Conservation (phyloP, 176 grass and related monocot species). For the Triticum dicoccoides region DNA sequence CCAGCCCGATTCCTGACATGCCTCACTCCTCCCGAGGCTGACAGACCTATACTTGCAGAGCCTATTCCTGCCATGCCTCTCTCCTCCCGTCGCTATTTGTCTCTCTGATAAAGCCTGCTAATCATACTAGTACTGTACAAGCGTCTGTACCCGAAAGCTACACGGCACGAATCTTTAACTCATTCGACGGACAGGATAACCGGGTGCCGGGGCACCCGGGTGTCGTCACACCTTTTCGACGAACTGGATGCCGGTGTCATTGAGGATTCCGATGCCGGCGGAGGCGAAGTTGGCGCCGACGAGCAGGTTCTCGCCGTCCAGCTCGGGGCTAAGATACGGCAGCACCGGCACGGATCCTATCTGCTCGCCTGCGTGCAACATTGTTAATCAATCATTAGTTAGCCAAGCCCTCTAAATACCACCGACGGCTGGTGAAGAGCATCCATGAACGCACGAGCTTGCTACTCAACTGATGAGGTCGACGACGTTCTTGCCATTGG, state of each 20-base stretch:
- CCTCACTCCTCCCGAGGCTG: too few relatives aligned
- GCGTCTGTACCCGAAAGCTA: too few relatives aligned
- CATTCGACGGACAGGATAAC: too few relatives aligned
- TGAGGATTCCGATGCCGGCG: slow-evolving; percentile 88
- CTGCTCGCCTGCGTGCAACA: slow-evolving; percentile 56
- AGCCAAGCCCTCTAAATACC: too few relatives aligned
- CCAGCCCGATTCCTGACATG: too few relatives aligned
- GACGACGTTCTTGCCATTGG: slow-evolving; percentile 78
- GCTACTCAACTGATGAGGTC: slow-evolving; percentile 82
- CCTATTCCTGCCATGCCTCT: too few relatives aligned
- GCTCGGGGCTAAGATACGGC: slow-evolving; percentile 78
- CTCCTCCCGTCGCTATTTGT: too few relatives aligned
- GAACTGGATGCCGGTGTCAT: slow-evolving; percentile 93
- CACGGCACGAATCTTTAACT: too few relatives aligned
- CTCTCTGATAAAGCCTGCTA: too few relatives aligned
- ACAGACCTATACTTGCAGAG: too few relatives aligned
- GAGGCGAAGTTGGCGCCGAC: slow-evolving; percentile 95
- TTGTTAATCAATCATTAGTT: not conserved
- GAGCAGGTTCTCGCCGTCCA: slow-evolving; percentile 75
- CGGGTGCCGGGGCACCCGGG: too few relatives aligned
- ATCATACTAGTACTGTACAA: too few relatives aligned
- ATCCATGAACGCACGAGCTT: not conserved
- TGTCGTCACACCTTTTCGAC: slow-evolving; percentile 6
- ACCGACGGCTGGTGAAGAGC: not conserved
- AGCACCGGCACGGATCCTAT: slow-evolving; percentile 57